phyloP scores from a whole-genome alignment of 139 green algal species.

The Coccomyxa sp. region DNA sequence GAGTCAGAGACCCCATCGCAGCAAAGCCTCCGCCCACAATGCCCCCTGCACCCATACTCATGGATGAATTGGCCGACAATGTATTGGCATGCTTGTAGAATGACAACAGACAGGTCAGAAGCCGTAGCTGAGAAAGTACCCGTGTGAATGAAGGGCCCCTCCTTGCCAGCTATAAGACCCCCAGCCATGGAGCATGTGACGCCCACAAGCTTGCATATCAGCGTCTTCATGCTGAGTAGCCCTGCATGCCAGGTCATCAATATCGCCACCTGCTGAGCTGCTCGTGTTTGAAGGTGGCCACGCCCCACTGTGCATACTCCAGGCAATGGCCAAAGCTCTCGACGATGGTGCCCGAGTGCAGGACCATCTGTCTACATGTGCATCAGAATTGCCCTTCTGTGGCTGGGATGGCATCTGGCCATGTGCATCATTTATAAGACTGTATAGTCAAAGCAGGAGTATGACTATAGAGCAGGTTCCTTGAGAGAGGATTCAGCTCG shows the following conservation, averaged over 20 bases:
- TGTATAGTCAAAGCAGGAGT: too few species aligned
- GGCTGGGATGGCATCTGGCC: too few species aligned
- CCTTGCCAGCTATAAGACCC: conserved; percentile 75
- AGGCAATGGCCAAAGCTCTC: too few species aligned
- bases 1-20: conserved; percentile 42
- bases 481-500: too few species aligned
- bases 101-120: background rate
- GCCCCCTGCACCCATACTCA: conserved; percentile 36
- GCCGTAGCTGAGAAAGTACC: background rate
- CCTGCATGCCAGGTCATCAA: conserved; percentile 16
- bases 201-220: conserved; percentile 69
- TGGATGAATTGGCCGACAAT: background rate
- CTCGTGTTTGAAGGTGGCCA: too few species aligned
- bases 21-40: conserved; percentile 57
- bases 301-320: too few species aligned
- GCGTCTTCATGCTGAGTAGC: conserved; percentile 40
- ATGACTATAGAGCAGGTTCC: too few species aligned
- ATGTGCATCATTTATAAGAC: too few species aligned
- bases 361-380: too few species aligned
- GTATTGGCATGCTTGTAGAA: background rate
- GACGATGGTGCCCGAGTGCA: too few species aligned
- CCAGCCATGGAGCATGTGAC: conserved; percentile 66
- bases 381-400: too few species aligned
- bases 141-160: conserved; percentile 74
- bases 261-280: too few species aligned